Base-by-base conservation (phyloP, 1,284 basidiomycete genomes). In the Rhodotorula sp. region DNA sequence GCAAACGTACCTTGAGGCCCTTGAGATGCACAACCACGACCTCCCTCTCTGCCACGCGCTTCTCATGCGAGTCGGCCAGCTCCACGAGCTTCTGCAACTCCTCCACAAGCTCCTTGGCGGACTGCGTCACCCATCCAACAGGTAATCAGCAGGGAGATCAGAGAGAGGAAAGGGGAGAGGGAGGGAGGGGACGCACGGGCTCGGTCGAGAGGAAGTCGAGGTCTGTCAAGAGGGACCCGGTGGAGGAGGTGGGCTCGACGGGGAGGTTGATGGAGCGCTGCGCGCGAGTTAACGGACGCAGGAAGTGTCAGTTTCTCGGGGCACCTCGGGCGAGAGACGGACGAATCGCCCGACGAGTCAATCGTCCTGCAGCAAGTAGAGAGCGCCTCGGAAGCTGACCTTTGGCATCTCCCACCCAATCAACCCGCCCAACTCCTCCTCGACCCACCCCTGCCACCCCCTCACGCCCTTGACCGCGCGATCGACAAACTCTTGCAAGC, bases 391-490 rank as follows among this genome's bases (percentile, higher is more conserved):
- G n/a, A 44, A 17, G 19, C 39, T 6, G 39, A 44, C 39, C 39
- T 44, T 44, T 10, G 39, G 39, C 39, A 44, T 44, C 15, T 71
- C 61, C 63, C 71, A 75, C 2, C 74, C 74, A 36, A 75, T 73
- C 53, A 61, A 59, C 48, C 30, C 22, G 2, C 66, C 74, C 29
- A 75, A 52, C 59, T 75, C 74, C 20, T 73, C 54, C 11, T 69
- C 65, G 27, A 75, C 64, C 74, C 67, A 73, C 2, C 67, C 71
- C 48, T 64, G 62, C 74, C 74, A 75, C 8, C 74, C 74, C 4
- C 39, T 57, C 22, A 71, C 62, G n/a, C 22, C 27, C 64, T 75
- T 75, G 56, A 75, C n/a, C 2, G 66, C 68, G 9, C 62, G 22
- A 36, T 64, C 53, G 53, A 66, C 67, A 39, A 72, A 24, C 10